Conservation (phyloP, 108 stramenopile genomes). For the Seminavis robusta region DNA sequence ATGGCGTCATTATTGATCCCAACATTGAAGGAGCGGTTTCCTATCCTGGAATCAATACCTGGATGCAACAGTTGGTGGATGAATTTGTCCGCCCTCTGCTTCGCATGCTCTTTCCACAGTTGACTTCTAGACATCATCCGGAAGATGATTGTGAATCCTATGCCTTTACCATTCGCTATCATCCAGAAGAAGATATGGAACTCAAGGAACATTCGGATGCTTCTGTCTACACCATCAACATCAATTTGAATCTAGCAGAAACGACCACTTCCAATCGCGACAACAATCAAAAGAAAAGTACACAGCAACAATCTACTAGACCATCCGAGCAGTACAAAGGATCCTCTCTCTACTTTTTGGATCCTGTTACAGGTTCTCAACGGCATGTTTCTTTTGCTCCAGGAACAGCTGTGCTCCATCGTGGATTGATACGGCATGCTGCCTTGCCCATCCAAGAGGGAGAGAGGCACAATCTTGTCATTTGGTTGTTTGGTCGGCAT, state of each 20-base stretch:
- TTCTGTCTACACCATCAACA: conserved; percentile 51
- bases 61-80: conserved; percentile 28
- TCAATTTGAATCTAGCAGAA: conserved; percentile 48
- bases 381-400: conserved; percentile 41
- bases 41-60: conserved; percentile 6
- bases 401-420: conserved; percentile 58
- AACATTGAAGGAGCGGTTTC: conserved; percentile 41
- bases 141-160: conserved; percentile 42
- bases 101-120: conserved; percentile 36
- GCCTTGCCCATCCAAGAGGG: conserved; percentile 35
- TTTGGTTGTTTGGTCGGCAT: conserved; percentile 52
- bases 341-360: conserved; percentile 35
- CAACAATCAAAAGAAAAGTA: no score
- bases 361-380: no score
- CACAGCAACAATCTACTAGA: no score
- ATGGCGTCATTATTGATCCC: conserved; percentile 43
- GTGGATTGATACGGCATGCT: conserved; percentile 38
- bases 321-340: conserved; percentile 38
- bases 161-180: conserved; percentile 58
- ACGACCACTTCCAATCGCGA: no score
- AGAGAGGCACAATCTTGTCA: conserved; percentile 41
- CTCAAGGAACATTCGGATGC: conserved; percentile 65
- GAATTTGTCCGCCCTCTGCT: conserved; percentile 40
- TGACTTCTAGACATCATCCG: no score
- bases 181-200: conserved; percentile 30